Evolutionary conservation across 2,329 filamentous ascomycete species (phyloP).

Genomic region (Clonostachys sp.): DNA sequence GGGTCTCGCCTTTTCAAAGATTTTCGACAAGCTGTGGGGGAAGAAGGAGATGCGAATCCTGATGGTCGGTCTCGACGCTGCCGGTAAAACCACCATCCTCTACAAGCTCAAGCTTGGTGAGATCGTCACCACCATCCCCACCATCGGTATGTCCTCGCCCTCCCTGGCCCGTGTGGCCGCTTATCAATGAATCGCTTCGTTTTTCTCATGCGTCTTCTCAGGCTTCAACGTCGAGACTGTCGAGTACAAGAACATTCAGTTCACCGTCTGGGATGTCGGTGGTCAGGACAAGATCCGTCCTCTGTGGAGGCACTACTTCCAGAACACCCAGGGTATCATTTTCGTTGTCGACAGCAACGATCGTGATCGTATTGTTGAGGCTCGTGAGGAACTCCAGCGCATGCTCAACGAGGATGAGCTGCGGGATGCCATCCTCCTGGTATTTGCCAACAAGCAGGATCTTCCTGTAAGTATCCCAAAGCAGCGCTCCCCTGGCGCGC

Average conservation of each 20-base stretch:
- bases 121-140: constrained; percentile 98
- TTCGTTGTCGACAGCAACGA: constrained; percentile 99
- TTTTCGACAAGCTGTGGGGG: constrained; percentile 94
- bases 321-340: constrained; percentile 99
- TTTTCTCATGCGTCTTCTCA: constrained; percentile 21
- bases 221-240: constrained; percentile 99
- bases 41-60: constrained; percentile 99
- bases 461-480: constrained; percentile 67
- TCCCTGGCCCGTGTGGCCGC: not conserved
- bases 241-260: constrained; percentile 99
- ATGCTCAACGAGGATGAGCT: constrained; percentile 99
- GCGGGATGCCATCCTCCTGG: constrained; percentile 90
- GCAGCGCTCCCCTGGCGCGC: too few relatives aligned
- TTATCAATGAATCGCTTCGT: not conserved
- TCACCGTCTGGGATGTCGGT: constrained; percentile 99
- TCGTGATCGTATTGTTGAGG: constrained; percentile 96
- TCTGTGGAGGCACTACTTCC: constrained; percentile 99
- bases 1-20: constrained; percentile 96
- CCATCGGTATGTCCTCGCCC: constrained; percentile 66
- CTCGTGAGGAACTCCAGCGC: constrained; percentile 90
- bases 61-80: constrained; percentile 99
- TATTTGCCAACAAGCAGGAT: constrained; percentile 99
- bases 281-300: constrained; percentile 99
- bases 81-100: constrained; percentile 99
- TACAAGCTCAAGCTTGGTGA: constrained; percentile 99